phyloP scores from a whole-genome alignment of 108 stramenopile genomes.

The Cyclotella choctawhatcheeana region DNA sequence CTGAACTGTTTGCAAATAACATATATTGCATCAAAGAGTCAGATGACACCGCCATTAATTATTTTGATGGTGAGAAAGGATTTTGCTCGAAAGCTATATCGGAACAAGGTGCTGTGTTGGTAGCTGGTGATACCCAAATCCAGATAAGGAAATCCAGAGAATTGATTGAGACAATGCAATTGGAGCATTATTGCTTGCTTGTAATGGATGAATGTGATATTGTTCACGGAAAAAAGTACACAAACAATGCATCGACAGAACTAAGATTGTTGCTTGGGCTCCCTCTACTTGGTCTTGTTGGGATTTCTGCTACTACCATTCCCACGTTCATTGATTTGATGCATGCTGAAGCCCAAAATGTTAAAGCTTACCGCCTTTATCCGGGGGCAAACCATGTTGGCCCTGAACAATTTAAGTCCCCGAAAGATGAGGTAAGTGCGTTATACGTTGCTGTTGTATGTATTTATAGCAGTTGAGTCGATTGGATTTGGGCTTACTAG shows the following conservation, averaged over 20 bases:
- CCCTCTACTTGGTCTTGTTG: background rate
- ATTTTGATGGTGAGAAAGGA: background rate
- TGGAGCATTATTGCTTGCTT: background rate
- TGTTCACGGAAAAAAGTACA: background rate
- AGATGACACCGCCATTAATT: background rate
- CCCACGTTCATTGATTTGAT: background rate
- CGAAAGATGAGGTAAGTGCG: background rate
- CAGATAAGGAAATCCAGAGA: background rate
- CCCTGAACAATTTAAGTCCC: background rate
- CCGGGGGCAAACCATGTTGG: slow-evolving; percentile 1
- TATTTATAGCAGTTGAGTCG: background rate
- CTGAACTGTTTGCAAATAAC: background rate
- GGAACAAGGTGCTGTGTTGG: background rate
- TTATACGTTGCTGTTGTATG: background rate
- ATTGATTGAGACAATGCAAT: background rate
- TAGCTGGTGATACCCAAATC: background rate
- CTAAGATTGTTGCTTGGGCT: background rate
- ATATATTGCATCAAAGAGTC: background rate
- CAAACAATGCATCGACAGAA: background rate
- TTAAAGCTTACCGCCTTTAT: background rate
- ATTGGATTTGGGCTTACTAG: no score
- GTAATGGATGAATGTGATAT: background rate
- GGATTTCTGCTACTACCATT: background rate
- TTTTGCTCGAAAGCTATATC: background rate
- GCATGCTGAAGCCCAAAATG: background rate